Percentiles rank a stretch among this genome's conserved stretches.
These are phyloP conservation scores for Malbranchea zuffiana DNA, from an alignment of 2,329 filamentous ascomycete species.

Conservation along the genomic window DNA sequence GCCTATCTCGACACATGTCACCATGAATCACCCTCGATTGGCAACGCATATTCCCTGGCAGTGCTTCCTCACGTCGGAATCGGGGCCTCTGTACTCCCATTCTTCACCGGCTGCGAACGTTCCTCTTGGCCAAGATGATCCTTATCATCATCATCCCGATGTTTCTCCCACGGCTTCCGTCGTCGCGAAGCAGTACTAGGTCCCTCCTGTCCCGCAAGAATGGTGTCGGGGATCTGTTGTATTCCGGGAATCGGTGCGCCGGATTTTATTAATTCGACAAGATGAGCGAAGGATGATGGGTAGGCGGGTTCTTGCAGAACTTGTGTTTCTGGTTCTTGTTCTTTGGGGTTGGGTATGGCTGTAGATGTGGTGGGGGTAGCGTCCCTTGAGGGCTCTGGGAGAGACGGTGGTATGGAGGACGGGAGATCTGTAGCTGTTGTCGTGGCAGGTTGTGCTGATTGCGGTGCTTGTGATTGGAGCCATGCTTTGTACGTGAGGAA, in stretches of 20 bases:
- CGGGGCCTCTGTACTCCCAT: no score
- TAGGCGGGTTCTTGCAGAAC: slow-evolving; percentile 60
- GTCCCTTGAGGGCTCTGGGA: background rate
- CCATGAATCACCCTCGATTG: no score
- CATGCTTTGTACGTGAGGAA: slow-evolving; percentile 10
- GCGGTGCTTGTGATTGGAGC: slow-evolving; percentile 5
- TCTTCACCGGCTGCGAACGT: background rate
- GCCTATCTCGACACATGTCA: no score
- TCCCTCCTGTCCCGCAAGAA: slow-evolving; percentile 59
- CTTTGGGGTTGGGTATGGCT: background rate
- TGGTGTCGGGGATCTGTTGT: slow-evolving; percentile 69
- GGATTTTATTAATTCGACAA: slow-evolving; percentile 72
- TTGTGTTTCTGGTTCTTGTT: slow-evolving; percentile 4
- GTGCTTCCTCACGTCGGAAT: no score
- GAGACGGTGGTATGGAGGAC: background rate
- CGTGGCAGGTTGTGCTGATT: background rate
- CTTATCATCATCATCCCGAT: slow-evolving; percentile 17
- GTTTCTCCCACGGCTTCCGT: slow-evolving; percentile 72
- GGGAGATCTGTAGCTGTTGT: background rate
- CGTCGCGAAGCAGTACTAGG: slow-evolving; percentile 43
- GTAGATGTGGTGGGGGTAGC: background rate
- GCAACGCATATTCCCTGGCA: no score
- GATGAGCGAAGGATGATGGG: slow-evolving; percentile 71
- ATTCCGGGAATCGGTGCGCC: slow-evolving; percentile 80
- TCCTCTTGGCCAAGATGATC: background rate